phyloP scores from a whole-genome alignment of 1,139 yeast genomes.

The Pichia sp. region DNA sequence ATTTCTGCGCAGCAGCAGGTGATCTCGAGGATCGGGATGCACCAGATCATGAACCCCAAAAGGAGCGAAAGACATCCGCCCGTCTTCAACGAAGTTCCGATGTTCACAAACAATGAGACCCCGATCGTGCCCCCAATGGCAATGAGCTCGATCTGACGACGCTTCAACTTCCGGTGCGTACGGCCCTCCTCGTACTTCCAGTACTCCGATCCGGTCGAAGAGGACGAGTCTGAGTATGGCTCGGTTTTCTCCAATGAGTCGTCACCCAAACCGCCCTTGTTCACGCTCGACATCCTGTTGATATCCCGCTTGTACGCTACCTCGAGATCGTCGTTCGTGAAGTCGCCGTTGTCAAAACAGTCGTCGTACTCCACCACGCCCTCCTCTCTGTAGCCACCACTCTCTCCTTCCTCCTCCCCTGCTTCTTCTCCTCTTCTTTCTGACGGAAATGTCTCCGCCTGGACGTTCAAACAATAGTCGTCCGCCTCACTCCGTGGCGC shows the following conservation, averaged over 20 bases:
- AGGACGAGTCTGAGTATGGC: slow-evolving; percentile 1
- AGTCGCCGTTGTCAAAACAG: slow-evolving; percentile 14
- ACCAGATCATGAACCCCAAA: slow-evolving; percentile 60
- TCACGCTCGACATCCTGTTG: not conserved
- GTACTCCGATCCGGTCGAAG: slow-evolving; percentile 6
- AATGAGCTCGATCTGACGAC: slow-evolving; percentile 61
- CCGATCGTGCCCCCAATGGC: slow-evolving; percentile 87
- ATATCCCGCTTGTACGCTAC: not conserved
- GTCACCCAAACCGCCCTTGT: not conserved
- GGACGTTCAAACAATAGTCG: slow-evolving; percentile 16
- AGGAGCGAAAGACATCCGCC: slow-evolving; percentile 81
- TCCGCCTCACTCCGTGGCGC: slow-evolving; percentile 12
- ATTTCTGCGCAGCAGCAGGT: slow-evolving; percentile 53
- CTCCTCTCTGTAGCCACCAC: not conserved
- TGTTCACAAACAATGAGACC: slow-evolving; percentile 70
- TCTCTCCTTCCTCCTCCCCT: not conserved
- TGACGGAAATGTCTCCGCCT: slow-evolving; percentile 13
- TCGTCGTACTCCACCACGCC: slow-evolving; percentile 14
- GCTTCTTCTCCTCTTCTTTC: not conserved
- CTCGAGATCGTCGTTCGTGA: slow-evolving; percentile 8
- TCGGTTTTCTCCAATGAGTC: not conserved
- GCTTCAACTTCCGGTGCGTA: slow-evolving; percentile 21
- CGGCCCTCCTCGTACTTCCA: slow-evolving; percentile 19
- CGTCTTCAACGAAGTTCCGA: slow-evolving; percentile 60
- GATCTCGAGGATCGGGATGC: slow-evolving; percentile 35